These are phyloP conservation scores for Dactylellina sp. DNA, from an alignment of 2,329 filamentous ascomycete genomes.

Conservation along the genomic window DNA sequence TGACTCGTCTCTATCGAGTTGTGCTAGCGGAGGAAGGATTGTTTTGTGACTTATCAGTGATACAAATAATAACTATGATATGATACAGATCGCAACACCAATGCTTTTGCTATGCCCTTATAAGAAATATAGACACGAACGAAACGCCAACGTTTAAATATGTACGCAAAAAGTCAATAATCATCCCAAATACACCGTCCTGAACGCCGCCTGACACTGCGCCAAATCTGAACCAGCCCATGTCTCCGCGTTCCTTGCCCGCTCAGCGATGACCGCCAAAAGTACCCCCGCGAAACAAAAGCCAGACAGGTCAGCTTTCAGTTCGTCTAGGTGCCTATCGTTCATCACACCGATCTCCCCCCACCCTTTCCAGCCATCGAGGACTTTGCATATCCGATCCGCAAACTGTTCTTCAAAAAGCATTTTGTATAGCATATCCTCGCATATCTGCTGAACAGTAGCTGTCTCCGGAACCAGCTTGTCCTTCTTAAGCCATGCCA, in stretches of 20 bases:
- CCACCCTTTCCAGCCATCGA: constrained; percentile 70
- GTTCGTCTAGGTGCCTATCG: constrained; percentile 54
- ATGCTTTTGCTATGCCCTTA: neutral
- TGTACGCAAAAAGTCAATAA: neutral
- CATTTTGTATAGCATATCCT: constrained; percentile 68
- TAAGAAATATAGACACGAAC: neutral
- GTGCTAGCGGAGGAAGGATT: too few relatives aligned
- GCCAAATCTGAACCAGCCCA: constrained; percentile 54
- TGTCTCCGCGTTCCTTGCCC: constrained; percentile 42
- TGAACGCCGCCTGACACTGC: constrained; percentile 46
- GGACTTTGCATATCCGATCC: constrained; percentile 64
- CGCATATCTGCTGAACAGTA: constrained; percentile 65
- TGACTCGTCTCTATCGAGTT: too few relatives aligned
- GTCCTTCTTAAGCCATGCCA: constrained; percentile 66
- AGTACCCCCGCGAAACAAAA: constrained; percentile 51
- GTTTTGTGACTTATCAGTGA: too few relatives aligned
- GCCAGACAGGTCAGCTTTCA: constrained; percentile 31
- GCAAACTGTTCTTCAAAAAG: constrained; percentile 67
- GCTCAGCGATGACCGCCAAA: constrained; percentile 40
- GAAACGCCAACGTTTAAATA: neutral
- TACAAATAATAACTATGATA: too few relatives aligned
- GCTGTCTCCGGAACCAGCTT: constrained; percentile 66
- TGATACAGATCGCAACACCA: too few relatives aligned
- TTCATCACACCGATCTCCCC: constrained; percentile 70
- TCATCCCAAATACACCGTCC: constrained; percentile 50